Conservation (phyloP, 306 rosid species). For the Citrullus amarus region DNA sequence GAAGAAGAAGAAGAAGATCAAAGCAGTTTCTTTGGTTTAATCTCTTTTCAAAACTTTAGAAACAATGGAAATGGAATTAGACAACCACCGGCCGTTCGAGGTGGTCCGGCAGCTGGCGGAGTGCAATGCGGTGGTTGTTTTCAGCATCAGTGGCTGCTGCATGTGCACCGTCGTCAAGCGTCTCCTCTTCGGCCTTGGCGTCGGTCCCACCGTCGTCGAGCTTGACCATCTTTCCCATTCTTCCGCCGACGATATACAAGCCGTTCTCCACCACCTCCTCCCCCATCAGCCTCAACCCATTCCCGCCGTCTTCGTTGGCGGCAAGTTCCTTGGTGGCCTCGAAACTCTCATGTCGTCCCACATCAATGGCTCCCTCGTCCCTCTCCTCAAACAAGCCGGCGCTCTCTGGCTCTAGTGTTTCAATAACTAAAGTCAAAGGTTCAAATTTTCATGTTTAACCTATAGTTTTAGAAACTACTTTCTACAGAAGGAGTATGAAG, state of each 20-base stretch:
- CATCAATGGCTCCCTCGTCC: constrained; percentile 64
- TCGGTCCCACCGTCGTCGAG: constrained; percentile 63
- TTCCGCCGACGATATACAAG: constrained; percentile 22
- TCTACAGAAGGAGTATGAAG: background rate
- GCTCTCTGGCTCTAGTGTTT: constrained; percentile 61
- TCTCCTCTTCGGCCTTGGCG: constrained; percentile 73
- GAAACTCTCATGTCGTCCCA: constrained; percentile 68
- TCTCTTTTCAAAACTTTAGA: too few relatives aligned
- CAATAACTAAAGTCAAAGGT: background rate
- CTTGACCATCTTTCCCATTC: constrained; percentile 46
- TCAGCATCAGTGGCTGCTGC: constrained; percentile 63
- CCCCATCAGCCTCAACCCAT: constrained; percentile 19
- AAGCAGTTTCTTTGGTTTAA: too few relatives aligned
- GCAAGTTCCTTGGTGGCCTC: constrained; percentile 76
- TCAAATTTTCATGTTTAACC: background rate
- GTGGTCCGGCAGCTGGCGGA: constrained; percentile 35
- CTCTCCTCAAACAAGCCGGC: constrained; percentile 67
- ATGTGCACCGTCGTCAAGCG: constrained; percentile 77
- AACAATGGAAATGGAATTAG: background rate
- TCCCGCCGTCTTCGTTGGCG: constrained; percentile 67
- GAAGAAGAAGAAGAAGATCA: background rate
- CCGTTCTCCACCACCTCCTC: constrained; percentile 31
- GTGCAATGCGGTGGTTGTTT: constrained; percentile 62
- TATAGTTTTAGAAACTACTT: background rate
- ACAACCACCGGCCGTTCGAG: constrained; percentile 20